Base-by-base conservation (phyloP, 2,329 filamentous ascomycete genomes). In the Cladophialophora chaetospira region DNA sequence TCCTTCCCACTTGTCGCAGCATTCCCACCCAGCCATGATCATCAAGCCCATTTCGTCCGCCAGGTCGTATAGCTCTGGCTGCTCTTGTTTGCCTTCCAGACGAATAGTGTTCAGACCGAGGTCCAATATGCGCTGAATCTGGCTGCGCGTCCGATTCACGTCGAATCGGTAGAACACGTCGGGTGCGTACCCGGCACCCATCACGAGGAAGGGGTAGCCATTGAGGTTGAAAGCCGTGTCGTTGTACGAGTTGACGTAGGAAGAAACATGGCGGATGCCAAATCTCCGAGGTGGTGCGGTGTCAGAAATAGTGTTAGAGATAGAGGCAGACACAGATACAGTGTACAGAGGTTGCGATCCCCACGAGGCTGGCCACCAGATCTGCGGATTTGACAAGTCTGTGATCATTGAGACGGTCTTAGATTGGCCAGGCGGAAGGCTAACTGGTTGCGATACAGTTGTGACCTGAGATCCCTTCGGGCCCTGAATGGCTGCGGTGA, bases 1-100 rank as follows among this genome's bases (percentile, higher is more conserved):
- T 0, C 78, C 80, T 65, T 87, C 84, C 84, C 84, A 87, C 66
- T 87, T 87, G 63, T 86, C 81, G 66, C 84, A 87, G 68, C 84
- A 87, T 58, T 86, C 83, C 83, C 83, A 87, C 0, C 84, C 84
- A 0, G 82, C 73, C 33, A 87, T 72, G 0, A 87, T 69, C 82
- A 87, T 85, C 31, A 87, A 64, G 0, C 84, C 84, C 64, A 85
- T 71, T 2, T 75, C 72, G 63, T 86, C 83, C 1, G 83, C 81
- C 1, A 85, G 71, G 0, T 81, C 73, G 64, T 86, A 87, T 0
- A 87, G 70, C 60, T 81, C 77, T 0, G 82, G 80, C 5, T 87
- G 84, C 63, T 87, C 84, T 66, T 84, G 80, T 60, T 86, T 86
- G 2, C 84, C 84, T 65, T 87, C 84, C 0, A 87, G 75, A 2